Evolutionary conservation across 371 early-diverging fungal genomes (phyloP).

Genomic region (Phascolomyces articulosus): DNA sequence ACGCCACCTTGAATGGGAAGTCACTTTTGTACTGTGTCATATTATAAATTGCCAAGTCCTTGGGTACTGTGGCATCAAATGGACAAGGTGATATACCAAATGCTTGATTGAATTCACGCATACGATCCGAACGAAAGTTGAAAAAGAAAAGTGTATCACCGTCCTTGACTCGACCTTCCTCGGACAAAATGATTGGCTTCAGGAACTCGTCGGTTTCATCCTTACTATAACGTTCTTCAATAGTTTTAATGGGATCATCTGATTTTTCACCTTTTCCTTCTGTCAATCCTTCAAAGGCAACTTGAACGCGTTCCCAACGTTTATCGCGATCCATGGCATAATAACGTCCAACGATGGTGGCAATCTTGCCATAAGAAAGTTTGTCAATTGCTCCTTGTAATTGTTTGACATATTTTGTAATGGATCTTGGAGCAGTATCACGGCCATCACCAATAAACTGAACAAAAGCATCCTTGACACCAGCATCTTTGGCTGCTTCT

Average conservation of each 20-base stretch:
- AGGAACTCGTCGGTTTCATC: slow-evolving; percentile 98
- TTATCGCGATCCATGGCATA: slow-evolving; percentile 99
- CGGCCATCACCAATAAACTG: slow-evolving; percentile 99
- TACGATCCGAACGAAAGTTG: slow-evolving; percentile 98
- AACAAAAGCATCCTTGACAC: slow-evolving; percentile 88
- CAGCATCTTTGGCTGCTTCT: slow-evolving; percentile 83
- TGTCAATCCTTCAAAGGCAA: slow-evolving; percentile 91
- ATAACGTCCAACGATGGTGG: slow-evolving; percentile 96
- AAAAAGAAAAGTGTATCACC: slow-evolving; percentile 90
- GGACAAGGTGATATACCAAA: slow-evolving; percentile 88
- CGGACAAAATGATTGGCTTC: slow-evolving; percentile 91
- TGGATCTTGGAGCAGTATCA: slow-evolving; percentile 96
- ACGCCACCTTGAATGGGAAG: slow-evolving; percentile 90
- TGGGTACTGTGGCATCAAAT: slow-evolving; percentile 79
- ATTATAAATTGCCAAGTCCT: slow-evolving; percentile 83
- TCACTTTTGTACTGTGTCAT: slow-evolving; percentile 99
- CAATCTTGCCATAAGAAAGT: slow-evolving; percentile 84
- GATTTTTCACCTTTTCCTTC: slow-evolving; percentile 81
- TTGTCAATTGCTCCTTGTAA: slow-evolving; percentile 69
- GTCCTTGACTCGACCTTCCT: slow-evolving; percentile 78
- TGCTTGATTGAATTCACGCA: slow-evolving; percentile 94
- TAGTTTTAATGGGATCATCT: slow-evolving; percentile 68
- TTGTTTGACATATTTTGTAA: slow-evolving; percentile 72
- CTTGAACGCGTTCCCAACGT: slow-evolving; percentile 97
- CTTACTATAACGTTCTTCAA: slow-evolving; percentile 82